Conservation (phyloP, 2,329 filamentous ascomycete genomes). For the Onygenales sp. region DNA sequence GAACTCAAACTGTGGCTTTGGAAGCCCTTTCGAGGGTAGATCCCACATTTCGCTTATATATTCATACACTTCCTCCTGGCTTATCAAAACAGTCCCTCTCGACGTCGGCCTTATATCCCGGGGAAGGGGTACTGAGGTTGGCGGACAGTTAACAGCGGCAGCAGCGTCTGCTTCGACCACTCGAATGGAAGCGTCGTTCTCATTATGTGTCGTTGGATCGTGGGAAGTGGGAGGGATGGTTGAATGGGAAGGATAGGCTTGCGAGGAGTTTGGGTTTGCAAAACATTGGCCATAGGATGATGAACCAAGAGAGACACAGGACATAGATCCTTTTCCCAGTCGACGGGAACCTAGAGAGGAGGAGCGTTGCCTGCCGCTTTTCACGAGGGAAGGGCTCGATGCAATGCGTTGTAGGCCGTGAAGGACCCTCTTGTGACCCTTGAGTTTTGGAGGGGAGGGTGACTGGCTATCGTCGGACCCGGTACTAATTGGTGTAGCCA, state of each 20-base stretch:
- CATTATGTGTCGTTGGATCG: constrained; percentile 38
- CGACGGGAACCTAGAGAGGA: constrained; percentile 51
- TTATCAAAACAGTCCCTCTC: constrained; percentile 17
- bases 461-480: constrained; percentile 28
- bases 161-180: constrained; percentile 42
- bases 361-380: constrained; percentile 54
- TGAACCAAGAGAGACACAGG: constrained; percentile 52
- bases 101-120: constrained; percentile 46
- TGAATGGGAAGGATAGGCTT: constrained; percentile 47
- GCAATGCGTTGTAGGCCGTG: constrained; percentile 71
- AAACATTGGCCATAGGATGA: constrained; percentile 45
- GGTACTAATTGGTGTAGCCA: constrained; percentile 25
- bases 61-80: constrained; percentile 20
- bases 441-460: constrained; percentile 48
- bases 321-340: constrained; percentile 53
- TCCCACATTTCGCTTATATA: constrained; percentile 3
- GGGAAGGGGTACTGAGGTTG: constrained; percentile 54
- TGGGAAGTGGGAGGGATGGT: constrained; percentile 39
- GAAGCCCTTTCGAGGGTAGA: neutral
- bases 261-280: constrained; percentile 45
- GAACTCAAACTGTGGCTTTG: constrained; percentile 44
- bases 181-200: constrained; percentile 47
- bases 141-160: constrained; percentile 24
- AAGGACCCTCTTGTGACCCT: constrained; percentile 60
- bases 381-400: constrained; percentile 64